Evolutionary conservation across 345 rosid species (phyloP), one percentile per base, ranked within the genome.

Genomic region (Eucalyptus shirleyi): DNA sequence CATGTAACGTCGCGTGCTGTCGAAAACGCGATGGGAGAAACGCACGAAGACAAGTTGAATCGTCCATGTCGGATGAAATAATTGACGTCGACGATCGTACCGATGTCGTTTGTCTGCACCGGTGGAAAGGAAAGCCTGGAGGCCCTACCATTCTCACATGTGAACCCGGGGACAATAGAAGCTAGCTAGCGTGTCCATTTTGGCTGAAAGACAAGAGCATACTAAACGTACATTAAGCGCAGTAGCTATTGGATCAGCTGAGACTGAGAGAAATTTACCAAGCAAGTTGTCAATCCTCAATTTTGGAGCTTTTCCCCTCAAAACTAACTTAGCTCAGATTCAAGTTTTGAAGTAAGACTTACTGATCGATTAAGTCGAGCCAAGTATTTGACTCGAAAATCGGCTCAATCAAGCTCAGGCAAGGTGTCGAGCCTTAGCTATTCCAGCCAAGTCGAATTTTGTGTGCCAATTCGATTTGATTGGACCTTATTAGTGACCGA

Each of bases 371-470:
- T 9, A 23, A 72, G 26, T 18, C 23, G 4, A 67, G 42, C 19
- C 11, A 17, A 32, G 40, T 9, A 18, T 72, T 34, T 2, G 26
- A 34, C 82, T 72, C 8, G 4, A 62, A 62, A 28, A 62, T 13
- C 1, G n/a, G 69, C 69, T 13, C 18, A 30, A 30, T 62, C 1
- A 4, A 62, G 69, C 44, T 72, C 1, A 3, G 4, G 15, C 2
- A 21, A 1, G 0, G 2, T 37, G 7, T 34, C 7, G 26, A 72
- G 26, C 13, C 24, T 72, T 21, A 21, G 13, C 12, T 2, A 37
- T 21, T 77, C 5, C 3, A 37, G 16, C 16, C 8, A 6, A 2
- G 28, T 37, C 1, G 9, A 19, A 15, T 13, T 37, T 14, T 6
- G 9, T 37, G 5, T 21, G 8, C 9, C 28, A 3, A 37, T 72